Base-by-base conservation (phyloP, 2,329 filamentous ascomycete genomes). In the Pseudogymnoascus sp. region DNA sequence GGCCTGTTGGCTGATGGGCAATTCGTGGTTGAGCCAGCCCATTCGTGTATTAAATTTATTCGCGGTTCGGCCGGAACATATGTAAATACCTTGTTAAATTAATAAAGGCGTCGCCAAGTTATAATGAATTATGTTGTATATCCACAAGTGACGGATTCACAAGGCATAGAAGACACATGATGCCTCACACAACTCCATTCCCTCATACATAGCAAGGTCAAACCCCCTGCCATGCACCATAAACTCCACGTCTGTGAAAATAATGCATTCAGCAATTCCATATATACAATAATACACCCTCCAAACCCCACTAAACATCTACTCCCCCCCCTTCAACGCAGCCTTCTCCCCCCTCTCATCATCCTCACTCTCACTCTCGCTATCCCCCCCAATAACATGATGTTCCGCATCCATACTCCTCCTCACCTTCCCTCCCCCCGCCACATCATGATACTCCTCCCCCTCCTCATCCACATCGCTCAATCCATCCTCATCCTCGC, bases 401-500 rank as follows among this genome's bases (percentile, higher is more conserved):
- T 59, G 53, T 16, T 59, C 53, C n/a, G 33, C 53, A 12, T 33
- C 53, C 24, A 33, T 31, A 11, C 50, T 16, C 50, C 26, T 33
- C 50, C 24, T 56, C 24, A 6, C 28, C 22, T 33, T 37, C 33
- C 53, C 53, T 19, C 7, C 67, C 68, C 37, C 67, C n/a, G 67
- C 68, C 33, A 65, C 69, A 63, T 76, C 75, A 59, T 73, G 67
- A 46, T 67, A 71, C 65, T 73, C 69, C 65, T 73, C 71, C 46
- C 78, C 78, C 40, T 78, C 76, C 33, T 80, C 80, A 63, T 81
- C 78, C 16, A 74, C 76, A 10, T 77, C 75, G 60, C 71, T 72
- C 38, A 71, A 71, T 7, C 46, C 43, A 10, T 64, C 63, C 59
- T 91, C 89, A 63, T 95, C 93, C 64, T 93, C 93, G 65, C 84